Base-by-base conservation (phyloP, 2,329 filamentous ascomycete genomes). In the Stromatinia cepivora region DNA sequence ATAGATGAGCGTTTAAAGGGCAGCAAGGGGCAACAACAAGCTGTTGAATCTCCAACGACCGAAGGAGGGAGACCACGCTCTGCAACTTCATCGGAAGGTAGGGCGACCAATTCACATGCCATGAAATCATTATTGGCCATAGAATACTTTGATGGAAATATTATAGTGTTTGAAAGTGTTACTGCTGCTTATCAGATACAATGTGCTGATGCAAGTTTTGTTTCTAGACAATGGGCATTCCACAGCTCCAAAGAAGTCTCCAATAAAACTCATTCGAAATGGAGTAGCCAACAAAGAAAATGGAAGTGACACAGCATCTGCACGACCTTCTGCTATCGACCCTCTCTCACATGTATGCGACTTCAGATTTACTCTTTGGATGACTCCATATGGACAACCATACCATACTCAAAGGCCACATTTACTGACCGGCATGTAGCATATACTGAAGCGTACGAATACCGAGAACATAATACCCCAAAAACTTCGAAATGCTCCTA, bases 361-460 rank as follows among this genome's bases (percentile, higher is more conserved):
- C 71, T 71, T 56, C 70, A 70, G 63, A 72, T 57, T 8, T 48
- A 56, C 56, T 66, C 22, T 5, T 36, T 39, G 31, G 45, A 39
- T 57, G 20, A 31, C 22, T 53, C 28, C 39, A 34, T 69, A 53
- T 56, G 28, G 22, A 61, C n/a, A 57, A 54, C 45, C 34, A 53
- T 50, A 36, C 15, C 28, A 48, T n/a, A 25, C 66, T 66, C 34
- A 25, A 15, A 42, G 48, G 25, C 13, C 42, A 53, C 39, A 62
- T 52, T 73, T 46, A 70, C 74, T 77, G 71, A 76, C 73, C 42
- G 57, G 48, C 9, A 36, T 58, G 68, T 74, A 78, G 77, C 86
- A 89, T 75, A 89, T 89, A 58, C 82, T 91, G 66, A 84, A 88
- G 76, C 86, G 90, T 74, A 91, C 89, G 67, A 90, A 88, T 75